phyloP scores from a whole-genome alignment of 2,329 filamentous ascomycete genomes.

The Xylaria digitata region DNA sequence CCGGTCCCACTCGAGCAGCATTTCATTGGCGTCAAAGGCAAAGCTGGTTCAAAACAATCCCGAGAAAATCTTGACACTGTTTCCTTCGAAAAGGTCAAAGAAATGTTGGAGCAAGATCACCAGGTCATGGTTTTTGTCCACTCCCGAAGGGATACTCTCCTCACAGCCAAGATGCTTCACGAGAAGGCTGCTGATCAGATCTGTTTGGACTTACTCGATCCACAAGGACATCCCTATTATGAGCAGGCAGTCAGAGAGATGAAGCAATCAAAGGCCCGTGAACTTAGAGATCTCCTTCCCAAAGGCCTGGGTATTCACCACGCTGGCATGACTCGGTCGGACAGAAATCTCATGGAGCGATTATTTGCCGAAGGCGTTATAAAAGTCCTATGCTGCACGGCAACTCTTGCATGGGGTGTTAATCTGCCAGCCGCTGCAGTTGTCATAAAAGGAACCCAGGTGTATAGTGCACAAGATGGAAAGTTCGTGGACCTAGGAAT shows the following conservation, averaged over 20 bases:
- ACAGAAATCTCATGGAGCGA: constrained; percentile 94
- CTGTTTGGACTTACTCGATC: constrained; percentile 85
- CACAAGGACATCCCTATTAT: constrained; percentile 80
- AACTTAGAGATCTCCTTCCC: constrained; percentile 87
- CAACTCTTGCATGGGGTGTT: constrained; percentile 97
- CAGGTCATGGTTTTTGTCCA: constrained; percentile 99
- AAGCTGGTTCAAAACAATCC: constrained; percentile 81
- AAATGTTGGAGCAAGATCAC: constrained; percentile 92
- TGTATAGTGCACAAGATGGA: constrained; percentile 95
- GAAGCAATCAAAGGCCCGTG: constrained; percentile 84
- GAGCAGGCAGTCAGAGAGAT: constrained; percentile 84
- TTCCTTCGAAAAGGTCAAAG: constrained; percentile 92
- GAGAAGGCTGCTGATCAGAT: constrained; percentile 87
- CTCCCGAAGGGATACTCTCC: constrained; percentile 91
- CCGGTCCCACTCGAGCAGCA: constrained; percentile 97
- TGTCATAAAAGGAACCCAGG: constrained; percentile 96
- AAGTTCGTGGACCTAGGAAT: constrained; percentile 98
- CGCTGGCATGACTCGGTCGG: constrained; percentile 93
- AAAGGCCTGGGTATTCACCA: constrained; percentile 97
- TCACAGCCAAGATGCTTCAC: constrained; percentile 85
- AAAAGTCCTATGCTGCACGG: constrained; percentile 97
- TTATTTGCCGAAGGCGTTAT: constrained; percentile 92
- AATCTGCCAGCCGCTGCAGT: constrained; percentile 97
- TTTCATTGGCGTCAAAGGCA: constrained; percentile 95
- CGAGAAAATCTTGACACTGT: constrained; percentile 89